Base-by-base conservation (phyloP, 768 basidiomycete species). In the Leucosporidium scottii region DNA sequence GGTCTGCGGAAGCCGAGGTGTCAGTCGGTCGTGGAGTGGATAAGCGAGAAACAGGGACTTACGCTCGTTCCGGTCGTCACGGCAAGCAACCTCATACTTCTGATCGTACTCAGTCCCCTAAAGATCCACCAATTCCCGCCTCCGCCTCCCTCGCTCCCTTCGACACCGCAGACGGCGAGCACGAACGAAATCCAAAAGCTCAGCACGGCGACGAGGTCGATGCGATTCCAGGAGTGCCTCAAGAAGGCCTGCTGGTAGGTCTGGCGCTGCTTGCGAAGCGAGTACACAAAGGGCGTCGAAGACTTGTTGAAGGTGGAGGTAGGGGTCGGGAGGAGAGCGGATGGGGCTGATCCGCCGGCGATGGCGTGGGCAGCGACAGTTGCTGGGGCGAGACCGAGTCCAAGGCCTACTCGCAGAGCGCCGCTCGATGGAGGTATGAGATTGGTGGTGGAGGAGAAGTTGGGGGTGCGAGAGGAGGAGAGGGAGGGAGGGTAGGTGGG, bases 21-120 rank as follows among this genome's bases (percentile, higher is more conserved):
- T 5, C 50, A 51, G 13, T 7, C 21, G 6, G 9, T 13, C 25
- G 13, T 50, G 49, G 31, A 17, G 53, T 25, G 50, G 63, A 31
- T 58, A 28, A 27, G 27, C 27, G 54, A 67, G 8, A 27, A 10
- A 28, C 30, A 2, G n/a, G 4, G 15, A 80, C 87, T 76, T 73
- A 91, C 90, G 25, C 91, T 88, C 27, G 94, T 98, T 78, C 94
- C 94, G 69, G 85, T 86, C 2, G 93, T 94, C 66, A 97, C 85
- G 7, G 91, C 84, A 53, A 98, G 80, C 53, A 98, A 79, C 69
- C 94, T 83, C 1, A 89, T 86, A 3, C 86, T 88, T 71, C 94
- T 82, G 23, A 97, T 80, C 34, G 93, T 90, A 71, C 89, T 90
- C 77, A 98, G 77, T 0, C 93, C 93, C 53, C 93, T 83, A 75